Evolutionary conservation across 2,329 filamentous ascomycete species (phyloP).

Genomic region (Sporothrix mexicana): DNA sequence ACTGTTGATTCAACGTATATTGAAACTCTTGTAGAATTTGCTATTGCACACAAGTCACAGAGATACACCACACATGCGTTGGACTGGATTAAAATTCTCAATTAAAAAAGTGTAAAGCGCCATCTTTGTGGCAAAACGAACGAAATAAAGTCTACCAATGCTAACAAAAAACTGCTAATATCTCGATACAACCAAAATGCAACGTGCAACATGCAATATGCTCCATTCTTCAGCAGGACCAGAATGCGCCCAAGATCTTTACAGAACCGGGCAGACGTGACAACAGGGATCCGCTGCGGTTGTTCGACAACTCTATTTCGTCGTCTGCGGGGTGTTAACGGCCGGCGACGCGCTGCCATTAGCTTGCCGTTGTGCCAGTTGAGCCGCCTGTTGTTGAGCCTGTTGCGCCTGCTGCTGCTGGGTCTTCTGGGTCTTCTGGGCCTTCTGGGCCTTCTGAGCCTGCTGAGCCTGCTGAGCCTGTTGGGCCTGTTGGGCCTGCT

Average conservation of each 20-base stretch:
- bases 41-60: neutral
- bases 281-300: no score
- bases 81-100: neutral
- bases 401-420: no score
- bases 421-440: no score
- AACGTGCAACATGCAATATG: no score
- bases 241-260: no score
- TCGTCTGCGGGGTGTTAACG: conserved; percentile 5
- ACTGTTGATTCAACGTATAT: no score
- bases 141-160: neutral
- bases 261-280: no score
- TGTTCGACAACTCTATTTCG: conserved; percentile 15
- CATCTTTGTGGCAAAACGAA: neutral
- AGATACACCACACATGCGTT: neutral
- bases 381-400: conserved; percentile 32
- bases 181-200: no score
- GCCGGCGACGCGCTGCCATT: conserved; percentile 24
- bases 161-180: neutral
- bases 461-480: neutral
- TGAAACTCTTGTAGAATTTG: no score
- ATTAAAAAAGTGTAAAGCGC: neutral
- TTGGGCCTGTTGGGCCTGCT: neutral
- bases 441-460: neutral
- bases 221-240: no score
- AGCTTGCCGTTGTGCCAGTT: conserved; percentile 30